Percentiles rank a stretch among this genome's conserved stretches.
phyloP scores from a whole-genome alignment of 2,329 filamentous ascomycete genomes.

The Penicillium sumatraense region DNA sequence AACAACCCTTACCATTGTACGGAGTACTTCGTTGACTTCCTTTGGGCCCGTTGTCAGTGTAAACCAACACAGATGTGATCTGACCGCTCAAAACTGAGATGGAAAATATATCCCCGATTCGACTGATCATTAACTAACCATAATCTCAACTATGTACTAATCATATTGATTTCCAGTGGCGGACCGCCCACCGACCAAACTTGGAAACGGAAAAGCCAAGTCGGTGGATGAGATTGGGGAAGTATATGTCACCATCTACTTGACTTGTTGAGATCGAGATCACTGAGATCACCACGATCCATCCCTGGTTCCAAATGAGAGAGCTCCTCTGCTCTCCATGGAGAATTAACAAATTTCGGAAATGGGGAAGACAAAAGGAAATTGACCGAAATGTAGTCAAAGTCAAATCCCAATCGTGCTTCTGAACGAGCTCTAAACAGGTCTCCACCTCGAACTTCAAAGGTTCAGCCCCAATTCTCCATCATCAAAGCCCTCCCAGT shows the following conservation, averaged over 20 bases:
- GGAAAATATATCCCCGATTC: not conserved
- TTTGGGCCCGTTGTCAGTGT: not conserved
- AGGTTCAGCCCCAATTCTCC: not conserved
- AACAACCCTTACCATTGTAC: not conserved
- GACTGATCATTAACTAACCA: not conserved
- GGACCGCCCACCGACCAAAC: not conserved
- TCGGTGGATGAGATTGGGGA: not conserved
- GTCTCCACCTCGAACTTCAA: not conserved
- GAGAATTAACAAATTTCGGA: not conserved
- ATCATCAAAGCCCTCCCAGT: not conserved
- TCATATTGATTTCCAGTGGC: slow-evolving; percentile 1
- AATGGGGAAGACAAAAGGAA: not conserved
- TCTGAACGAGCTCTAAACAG: not conserved
- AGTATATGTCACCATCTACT: slow-evolving; percentile 11
- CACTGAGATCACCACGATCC: not conserved
- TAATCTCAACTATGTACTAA: not conserved
- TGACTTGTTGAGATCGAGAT: too few species aligned
- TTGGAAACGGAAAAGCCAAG: not conserved
- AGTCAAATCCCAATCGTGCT: not conserved
- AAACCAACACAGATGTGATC: not conserved
- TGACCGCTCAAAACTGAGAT: not conserved
- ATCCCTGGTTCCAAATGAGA: not conserved
- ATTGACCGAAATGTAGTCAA: not conserved
- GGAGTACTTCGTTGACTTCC: not conserved
- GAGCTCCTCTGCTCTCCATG: not conserved